phyloP scores from a whole-genome alignment of 441 rosid species.

The Adansonia gregorii region DNA sequence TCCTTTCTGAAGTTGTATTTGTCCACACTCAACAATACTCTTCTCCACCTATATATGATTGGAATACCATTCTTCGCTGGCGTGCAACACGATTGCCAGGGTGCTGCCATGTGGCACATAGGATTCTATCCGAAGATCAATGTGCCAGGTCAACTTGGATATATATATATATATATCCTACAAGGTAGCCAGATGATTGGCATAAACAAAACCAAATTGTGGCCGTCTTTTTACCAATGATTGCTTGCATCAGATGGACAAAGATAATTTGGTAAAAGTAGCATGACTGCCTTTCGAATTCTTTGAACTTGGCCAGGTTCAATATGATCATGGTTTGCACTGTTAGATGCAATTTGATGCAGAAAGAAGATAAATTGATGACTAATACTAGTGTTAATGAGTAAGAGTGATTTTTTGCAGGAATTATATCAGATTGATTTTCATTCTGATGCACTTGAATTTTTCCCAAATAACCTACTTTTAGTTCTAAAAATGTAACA shows the following conservation, averaged over 20 bases:
- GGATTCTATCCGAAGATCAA: slow-evolving; percentile 4
- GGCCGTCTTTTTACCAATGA: slow-evolving; percentile 5
- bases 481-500: not conserved
- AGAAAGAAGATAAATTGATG: not conserved
- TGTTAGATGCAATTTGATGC: not conserved
- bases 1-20: slow-evolving; percentile 19
- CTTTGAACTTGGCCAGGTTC: not conserved
- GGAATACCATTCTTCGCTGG: slow-evolving; percentile 14
- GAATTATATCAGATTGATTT: not conserved
- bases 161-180: not conserved
- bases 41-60: slow-evolving; percentile 10
- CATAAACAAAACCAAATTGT: not conserved
- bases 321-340: not conserved
- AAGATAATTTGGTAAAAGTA: not conserved
- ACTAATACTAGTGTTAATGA: not conserved
- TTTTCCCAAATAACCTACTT: not conserved
- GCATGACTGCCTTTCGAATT: not conserved
- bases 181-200: not conserved
- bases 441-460: not conserved
- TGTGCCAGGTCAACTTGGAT: not conserved
- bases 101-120: slow-evolving; percentile 34
- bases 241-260: not conserved
- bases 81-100: slow-evolving; percentile 19
- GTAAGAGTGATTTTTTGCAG: not conserved
- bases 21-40: slow-evolving; percentile 10